Conservation (phyloP, 306 rosid genomes). For the Begonia loranthoides region DNA sequence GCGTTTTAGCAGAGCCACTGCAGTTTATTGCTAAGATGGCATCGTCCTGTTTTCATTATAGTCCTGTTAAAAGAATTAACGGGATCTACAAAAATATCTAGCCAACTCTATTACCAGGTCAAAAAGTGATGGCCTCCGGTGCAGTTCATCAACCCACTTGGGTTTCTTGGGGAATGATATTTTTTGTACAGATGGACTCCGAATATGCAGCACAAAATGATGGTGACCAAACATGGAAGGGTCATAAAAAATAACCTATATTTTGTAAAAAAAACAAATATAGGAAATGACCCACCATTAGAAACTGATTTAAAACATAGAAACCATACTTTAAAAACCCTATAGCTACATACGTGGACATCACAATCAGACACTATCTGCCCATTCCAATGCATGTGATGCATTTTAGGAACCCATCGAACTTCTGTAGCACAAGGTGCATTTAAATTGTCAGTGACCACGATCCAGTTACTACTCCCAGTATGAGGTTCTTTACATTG, state of each 20-base stretch:
- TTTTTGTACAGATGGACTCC: conserved; percentile 33
- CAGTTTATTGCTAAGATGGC: conserved; percentile 72
- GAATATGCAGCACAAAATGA: conserved; percentile 45
- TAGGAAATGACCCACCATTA: not conserved
- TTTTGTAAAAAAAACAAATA: conserved; percentile 17
- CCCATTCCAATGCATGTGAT: conserved; percentile 79
- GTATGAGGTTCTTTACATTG: conserved; percentile 24
- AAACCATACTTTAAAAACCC: conserved; percentile 18
- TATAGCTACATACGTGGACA: conserved; percentile 97
- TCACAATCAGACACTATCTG: conserved; percentile 37
- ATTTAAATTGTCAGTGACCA: conserved; percentile 33
- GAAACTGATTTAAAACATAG: not conserved
- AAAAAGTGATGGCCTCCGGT: conserved; percentile 33
- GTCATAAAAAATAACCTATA: conserved; percentile 71
- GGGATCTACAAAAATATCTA: conserved; percentile 14
- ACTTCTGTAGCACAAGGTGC: conserved; percentile 26
- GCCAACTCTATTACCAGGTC: conserved; percentile 49
- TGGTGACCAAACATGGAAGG: conserved; percentile 53
- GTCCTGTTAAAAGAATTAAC: conserved; percentile 4
- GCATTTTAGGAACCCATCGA: conserved; percentile 51
- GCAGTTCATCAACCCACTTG: conserved; percentile 67
- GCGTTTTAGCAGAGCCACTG: conserved; percentile 38
- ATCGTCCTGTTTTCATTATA: conserved; percentile 35
- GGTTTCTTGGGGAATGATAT: conserved; percentile 41
- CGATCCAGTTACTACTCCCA: conserved; percentile 37